These are phyloP conservation scores for Neofusicoccum umdonicola DNA, from an alignment of 2,329 filamentous ascomycete genomes.

Conservation along the genomic window DNA sequence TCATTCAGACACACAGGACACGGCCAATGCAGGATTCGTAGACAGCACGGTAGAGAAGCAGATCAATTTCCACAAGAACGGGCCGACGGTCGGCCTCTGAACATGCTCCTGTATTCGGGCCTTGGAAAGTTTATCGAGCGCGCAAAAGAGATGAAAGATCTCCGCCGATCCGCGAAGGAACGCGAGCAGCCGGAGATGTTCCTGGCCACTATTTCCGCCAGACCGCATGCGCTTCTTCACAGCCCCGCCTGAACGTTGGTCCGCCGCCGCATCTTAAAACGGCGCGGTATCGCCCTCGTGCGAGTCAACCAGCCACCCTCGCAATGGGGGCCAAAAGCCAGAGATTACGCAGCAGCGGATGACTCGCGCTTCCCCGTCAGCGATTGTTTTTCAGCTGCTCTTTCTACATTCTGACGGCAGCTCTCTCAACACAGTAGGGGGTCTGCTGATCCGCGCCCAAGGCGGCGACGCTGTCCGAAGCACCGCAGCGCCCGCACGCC, in stretches of 20 bases:
- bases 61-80: not conserved
- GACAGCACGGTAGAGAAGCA: not conserved
- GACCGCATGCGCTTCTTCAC: not conserved
- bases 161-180: not conserved
- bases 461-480: not conserved
- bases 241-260: not conserved
- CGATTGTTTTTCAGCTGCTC: not conserved
- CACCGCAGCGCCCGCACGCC: not conserved
- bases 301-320: not conserved
- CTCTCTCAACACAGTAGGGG: not conserved
- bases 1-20: not conserved
- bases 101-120: not conserved
- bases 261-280: not conserved
- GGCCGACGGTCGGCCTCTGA: not conserved
- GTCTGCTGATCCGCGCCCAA: not conserved
- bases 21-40: not conserved
- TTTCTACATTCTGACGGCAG: not conserved
- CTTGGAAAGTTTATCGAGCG: not conserved
- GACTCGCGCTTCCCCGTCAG: not conserved
- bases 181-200: not conserved
- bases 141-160: slow-evolving; percentile 2
- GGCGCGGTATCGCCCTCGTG: not conserved
- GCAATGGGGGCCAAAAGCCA: not conserved
- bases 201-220: not conserved
- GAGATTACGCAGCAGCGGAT: not conserved